phyloP scores from a whole-genome alignment of 805 yeast genomes.

The Barnettozyma californica region DNA sequence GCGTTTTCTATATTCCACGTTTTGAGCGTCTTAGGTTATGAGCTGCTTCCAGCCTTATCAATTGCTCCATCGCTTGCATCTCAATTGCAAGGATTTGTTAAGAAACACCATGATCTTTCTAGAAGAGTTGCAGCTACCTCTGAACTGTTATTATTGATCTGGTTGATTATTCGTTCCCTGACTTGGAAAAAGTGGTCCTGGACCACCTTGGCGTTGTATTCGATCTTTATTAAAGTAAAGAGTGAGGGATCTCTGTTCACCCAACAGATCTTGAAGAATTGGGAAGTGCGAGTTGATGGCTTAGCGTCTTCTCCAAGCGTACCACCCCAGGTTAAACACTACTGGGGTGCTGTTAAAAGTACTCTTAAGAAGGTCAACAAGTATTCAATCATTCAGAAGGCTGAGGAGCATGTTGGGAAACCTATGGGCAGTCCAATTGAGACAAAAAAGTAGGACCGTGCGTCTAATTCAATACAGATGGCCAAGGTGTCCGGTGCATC shows the following conservation, averaged over 20 bases:
- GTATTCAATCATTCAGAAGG: conserved; percentile 14
- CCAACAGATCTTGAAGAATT: conserved; percentile 57
- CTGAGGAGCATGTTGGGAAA: conserved; percentile 12
- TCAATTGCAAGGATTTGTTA: conserved; percentile 40
- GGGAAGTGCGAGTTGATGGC: conserved; percentile 65
- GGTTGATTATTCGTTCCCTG: conserved; percentile 46
- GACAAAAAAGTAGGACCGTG: background rate
- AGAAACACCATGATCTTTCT: conserved; percentile 51
- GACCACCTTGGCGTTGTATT: conserved; percentile 47
- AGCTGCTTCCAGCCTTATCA: conserved; percentile 56
- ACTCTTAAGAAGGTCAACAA: conserved; percentile 17
- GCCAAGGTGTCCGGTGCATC: background rate
- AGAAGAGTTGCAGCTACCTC: conserved; percentile 54
- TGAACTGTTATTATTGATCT: conserved; percentile 42
- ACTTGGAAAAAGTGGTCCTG: conserved; percentile 61
- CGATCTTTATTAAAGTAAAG: conserved; percentile 67
- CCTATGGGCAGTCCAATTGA: background rate
- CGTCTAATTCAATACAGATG: background rate
- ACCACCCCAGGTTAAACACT: conserved; percentile 43
- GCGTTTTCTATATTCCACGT: conserved; percentile 81
- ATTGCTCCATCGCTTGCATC: conserved; percentile 23
- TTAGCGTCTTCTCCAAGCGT: conserved; percentile 46
- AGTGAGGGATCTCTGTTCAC: conserved; percentile 72
- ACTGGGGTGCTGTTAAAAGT: conserved; percentile 45
- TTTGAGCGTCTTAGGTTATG: conserved; percentile 60